These are phyloP conservation scores for Flaveria bidentis DNA, from an alignment of 129 eudicot species.

Conservation along the genomic window DNA sequence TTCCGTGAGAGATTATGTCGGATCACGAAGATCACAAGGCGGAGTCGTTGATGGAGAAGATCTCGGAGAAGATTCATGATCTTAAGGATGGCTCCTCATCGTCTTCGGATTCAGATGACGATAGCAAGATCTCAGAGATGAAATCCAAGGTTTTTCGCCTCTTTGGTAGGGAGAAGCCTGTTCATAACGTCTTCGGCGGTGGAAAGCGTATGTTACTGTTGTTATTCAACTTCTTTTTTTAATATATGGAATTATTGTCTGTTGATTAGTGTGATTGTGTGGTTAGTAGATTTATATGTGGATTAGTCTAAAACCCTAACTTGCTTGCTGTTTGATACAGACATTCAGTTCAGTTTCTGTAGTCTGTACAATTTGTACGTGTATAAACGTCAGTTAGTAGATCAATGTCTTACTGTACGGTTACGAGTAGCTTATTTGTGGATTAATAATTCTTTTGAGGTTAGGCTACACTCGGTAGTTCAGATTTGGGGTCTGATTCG, in stretches of 20 bases:
- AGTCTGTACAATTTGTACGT: not conserved
- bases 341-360: not conserved
- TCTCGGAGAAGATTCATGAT: conserved; percentile 54
- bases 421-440: not conserved
- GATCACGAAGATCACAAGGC: conserved; percentile 59
- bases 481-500: conserved; percentile 8
- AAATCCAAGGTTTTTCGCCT: conserved; percentile 58
- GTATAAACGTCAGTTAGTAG: not conserved
- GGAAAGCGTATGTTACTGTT: conserved; percentile 63
- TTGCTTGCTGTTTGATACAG: not conserved
- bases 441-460: not conserved
- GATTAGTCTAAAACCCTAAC: conserved; percentile 22
- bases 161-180: conserved; percentile 73
- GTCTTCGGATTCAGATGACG: conserved; percentile 71
- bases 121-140: conserved; percentile 50
- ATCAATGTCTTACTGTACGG: not conserved
- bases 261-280: not conserved
- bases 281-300: not conserved
- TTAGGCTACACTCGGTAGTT: not conserved
- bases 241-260: not conserved
- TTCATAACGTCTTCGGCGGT: conserved; percentile 80
- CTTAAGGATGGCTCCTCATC: conserved; percentile 60
- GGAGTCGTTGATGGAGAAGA: conserved; percentile 64
- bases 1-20: conserved; percentile 36
- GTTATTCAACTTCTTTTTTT: not conserved